Evolutionary conservation across 371 early-diverging fungal genomes (phyloP), one percentile per base, ranked within the genome.

Genomic region (Rhizopus microsporus): DNA sequence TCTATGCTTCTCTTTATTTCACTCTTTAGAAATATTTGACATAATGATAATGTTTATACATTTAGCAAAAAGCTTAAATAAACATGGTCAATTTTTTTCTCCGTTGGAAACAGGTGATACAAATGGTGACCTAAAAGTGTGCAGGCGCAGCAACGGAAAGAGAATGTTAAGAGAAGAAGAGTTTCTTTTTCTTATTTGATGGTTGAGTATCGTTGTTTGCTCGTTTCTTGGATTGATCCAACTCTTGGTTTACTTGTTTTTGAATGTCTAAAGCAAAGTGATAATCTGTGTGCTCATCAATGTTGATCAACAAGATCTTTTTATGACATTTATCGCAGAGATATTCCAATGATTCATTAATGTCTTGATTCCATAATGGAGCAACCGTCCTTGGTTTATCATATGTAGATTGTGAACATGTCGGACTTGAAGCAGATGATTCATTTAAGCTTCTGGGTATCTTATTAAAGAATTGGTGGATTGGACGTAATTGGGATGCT

Each of bases 201-300:
- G 3, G 4, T 37, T 13, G 6, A 37, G 13, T 37, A 7, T 10
- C 38, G 2, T 37, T 5, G 38, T 37, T 10, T 13, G 7, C 38
- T 2, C 38, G 7, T 7, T 10, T 29, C 30, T 46, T 17, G 7
- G 45, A 16, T 6, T 31, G 15, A 32, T 39, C 32, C 12, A 23
- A 31, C 1, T 38, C 12, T 40, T 31, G 45, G n/a, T 35, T 50
- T 35, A 60, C 49, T 49, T 65, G 45, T 3, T 49, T 31, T 37
- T 71, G 65, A 3, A 82, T 46, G 3, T 68, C 63, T 10, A 71
- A 47, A 6, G 80, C 82, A 54, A 80, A 78, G 62, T 82, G 82
- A 54, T 63, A 82, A 56, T 82, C 82, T 10, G 71, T 62, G 53
- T 82, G 82, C 38, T 82, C 82, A 15, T 64, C 68, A 13, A 71